Evolutionary conservation across 2,329 filamentous ascomycete genomes (phyloP).

Genomic region (Penicillium sp.): DNA sequence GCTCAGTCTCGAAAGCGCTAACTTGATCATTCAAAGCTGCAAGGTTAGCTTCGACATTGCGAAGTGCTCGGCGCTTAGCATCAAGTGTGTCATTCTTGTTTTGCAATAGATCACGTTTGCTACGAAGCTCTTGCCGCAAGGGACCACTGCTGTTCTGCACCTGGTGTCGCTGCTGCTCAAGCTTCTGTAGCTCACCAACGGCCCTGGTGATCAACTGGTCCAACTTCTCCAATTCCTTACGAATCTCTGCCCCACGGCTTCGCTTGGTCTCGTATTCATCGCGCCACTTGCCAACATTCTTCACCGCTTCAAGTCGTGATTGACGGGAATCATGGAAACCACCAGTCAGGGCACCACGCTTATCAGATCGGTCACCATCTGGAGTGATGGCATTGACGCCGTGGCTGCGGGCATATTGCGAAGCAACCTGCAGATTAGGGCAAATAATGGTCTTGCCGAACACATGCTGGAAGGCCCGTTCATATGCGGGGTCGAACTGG

Average conservation of each 20-base stretch:
- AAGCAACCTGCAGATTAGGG: slow-evolving; percentile 81
- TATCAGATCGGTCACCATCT: slow-evolving; percentile 92
- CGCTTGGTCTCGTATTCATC: slow-evolving; percentile 70
- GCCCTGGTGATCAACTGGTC: slow-evolving; percentile 88
- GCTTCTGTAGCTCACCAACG: slow-evolving; percentile 79
- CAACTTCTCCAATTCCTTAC: slow-evolving; percentile 70
- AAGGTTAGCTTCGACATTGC: slow-evolving; percentile 73
- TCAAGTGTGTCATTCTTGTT: slow-evolving; percentile 73
- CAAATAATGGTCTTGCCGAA: slow-evolving; percentile 96
- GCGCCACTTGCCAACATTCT: slow-evolving; percentile 71
- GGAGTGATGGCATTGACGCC: slow-evolving; percentile 90
- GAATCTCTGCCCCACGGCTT: slow-evolving; percentile 65
- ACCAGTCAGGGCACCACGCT: slow-evolving; percentile 91
- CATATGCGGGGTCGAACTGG: slow-evolving; percentile 72
- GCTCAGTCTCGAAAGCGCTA: slow-evolving; percentile 74
- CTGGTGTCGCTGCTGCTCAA: slow-evolving; percentile 74
- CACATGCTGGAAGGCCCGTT: slow-evolving; percentile 87
- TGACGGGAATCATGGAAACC: slow-evolving; percentile 86
- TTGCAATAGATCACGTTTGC: slow-evolving; percentile 73
- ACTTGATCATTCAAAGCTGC: slow-evolving; percentile 75
- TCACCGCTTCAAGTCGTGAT: slow-evolving; percentile 84
- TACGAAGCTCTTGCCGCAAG: slow-evolving; percentile 72
- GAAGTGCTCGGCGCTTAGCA: slow-evolving; percentile 62
- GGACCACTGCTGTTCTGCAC: slow-evolving; percentile 82
- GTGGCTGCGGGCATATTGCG: slow-evolving; percentile 89